These are phyloP conservation scores for Fonsecaea erecta DNA, from an alignment of 2,329 filamentous ascomycete genomes.

Conservation along the genomic window DNA sequence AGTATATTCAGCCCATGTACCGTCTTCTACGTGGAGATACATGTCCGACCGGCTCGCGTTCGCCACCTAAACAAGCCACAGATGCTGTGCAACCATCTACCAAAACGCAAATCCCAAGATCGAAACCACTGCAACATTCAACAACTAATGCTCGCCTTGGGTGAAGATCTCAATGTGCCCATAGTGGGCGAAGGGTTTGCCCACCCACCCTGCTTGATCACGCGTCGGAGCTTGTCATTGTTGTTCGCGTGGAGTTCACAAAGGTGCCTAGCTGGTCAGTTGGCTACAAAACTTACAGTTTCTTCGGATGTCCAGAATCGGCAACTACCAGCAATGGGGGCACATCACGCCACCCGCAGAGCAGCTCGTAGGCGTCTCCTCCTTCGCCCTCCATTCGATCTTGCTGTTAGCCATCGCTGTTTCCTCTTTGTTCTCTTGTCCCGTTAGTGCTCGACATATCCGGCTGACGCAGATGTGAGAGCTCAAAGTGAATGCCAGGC, in stretches of 20 bases:
- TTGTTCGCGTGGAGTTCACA: too few relatives aligned
- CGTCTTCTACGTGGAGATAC: neutral
- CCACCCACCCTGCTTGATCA: too few relatives aligned
- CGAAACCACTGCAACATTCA: neutral
- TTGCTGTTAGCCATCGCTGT: neutral
- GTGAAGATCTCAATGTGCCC: slow-evolving; percentile 3
- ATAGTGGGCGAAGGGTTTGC: neutral
- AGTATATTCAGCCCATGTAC: neutral
- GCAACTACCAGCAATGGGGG: neutral
- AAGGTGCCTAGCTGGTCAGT: too few relatives aligned
- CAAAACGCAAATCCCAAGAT: neutral
- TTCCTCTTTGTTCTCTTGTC: neutral
- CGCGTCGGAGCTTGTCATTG: too few relatives aligned
- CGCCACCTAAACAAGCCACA: neutral
- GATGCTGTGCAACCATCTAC: neutral
- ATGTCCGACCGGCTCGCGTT: neutral
- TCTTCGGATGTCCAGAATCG: neutral
- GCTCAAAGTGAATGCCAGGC: neutral
- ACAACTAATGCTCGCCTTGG: neutral
- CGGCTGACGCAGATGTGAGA: neutral
- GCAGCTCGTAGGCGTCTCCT: neutral
- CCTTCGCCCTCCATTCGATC: neutral
- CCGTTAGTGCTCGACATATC: neutral
- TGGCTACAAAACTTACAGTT: too few relatives aligned
- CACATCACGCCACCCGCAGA: neutral